Evolutionary conservation across 768 basidiomycete species (phyloP), one percentile per base, ranked within the genome.

Genomic region (Tricholoma saponaceum): DNA sequence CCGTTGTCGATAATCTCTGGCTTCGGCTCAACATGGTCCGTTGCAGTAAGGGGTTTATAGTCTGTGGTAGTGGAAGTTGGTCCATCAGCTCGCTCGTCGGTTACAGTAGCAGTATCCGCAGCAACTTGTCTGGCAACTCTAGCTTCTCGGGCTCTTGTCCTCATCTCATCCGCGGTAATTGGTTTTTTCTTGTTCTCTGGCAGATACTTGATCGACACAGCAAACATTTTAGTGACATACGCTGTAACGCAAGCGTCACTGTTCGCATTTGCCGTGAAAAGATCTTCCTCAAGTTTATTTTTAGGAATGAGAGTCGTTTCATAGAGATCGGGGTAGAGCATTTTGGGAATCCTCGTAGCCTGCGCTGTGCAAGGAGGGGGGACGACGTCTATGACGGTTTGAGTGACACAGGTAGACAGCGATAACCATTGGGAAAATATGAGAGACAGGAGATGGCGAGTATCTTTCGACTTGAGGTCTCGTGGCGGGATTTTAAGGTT

Each of bases 181-280:
- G 81, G 76, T 63, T 79, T 86, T 66, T 84, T 84, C 72, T 91
- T 92, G 70, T 90, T 87, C 67, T 95, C 90, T 0, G 96, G 96
- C 22, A 99, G 75, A 50, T 95, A 89, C 55, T 83, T 83, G 20
- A 71, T 74, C n/a, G 85, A 74, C 0, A 98, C 88, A 1, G 95
- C 94, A 66, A 98, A 98, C 96, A 98, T 99, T 72, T 98, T 99
- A 80, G 92, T 96, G 49, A 98, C 90, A 70, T 95, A 97, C 5
- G 88, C 96, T 14, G 87, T 83, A 12, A 94, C 77, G 56, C 74
- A 83, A 0, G 88, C 86, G 5, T 79, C 77, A 1, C 80, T 61
- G 1, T 66, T 76, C 1, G 82, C 79, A 54, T 84, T 83, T 43
- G 94, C 91, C 0, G 81, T 69, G 72, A 87, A 98, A 14, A 98